phyloP scores from a whole-genome alignment of 805 yeast genomes.

The Scheffersomyces lignosus region DNA sequence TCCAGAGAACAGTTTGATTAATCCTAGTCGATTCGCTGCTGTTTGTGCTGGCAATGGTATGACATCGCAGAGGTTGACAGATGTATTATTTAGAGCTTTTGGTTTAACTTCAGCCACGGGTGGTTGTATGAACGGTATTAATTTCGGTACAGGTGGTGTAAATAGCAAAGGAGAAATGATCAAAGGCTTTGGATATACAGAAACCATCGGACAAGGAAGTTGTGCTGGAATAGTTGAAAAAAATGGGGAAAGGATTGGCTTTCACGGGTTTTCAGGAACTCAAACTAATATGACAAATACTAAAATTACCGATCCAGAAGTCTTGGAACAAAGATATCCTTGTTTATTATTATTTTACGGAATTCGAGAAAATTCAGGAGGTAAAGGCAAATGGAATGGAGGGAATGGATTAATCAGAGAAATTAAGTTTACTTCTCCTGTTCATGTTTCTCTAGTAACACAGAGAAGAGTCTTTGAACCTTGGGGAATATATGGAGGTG shows the following conservation, averaged over 20 bases:
- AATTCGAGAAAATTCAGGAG: constrained; percentile 17
- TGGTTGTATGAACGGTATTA: constrained; percentile 22
- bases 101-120: constrained; percentile 17
- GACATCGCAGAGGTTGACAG: constrained; percentile 23
- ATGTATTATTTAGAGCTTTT: constrained; percentile 20
- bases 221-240: constrained; percentile 2
- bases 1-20: constrained; percentile 16
- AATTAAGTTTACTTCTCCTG: constrained; percentile 16
- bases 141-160: constrained; percentile 17
- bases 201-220: constrained; percentile 4
- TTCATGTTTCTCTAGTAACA: constrained; percentile 19
- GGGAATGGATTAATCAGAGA: constrained; percentile 23
- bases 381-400: constrained; percentile 19
- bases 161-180: background rate
- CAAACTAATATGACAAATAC: constrained; percentile 48
- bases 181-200: constrained; percentile 4
- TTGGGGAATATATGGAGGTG: constrained; percentile 33
- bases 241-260: constrained; percentile 12
- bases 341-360: constrained; percentile 13
- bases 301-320: constrained; percentile 23
- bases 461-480: constrained; percentile 22
- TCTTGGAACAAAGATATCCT: constrained; percentile 21
- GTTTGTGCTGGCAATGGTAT: constrained; percentile 2
- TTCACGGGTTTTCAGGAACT: constrained; percentile 31
- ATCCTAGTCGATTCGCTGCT: constrained; percentile 19